Evolutionary conservation across 1,139 yeast species (phyloP).

Genomic region (Blastobotrys capitulatus): DNA sequence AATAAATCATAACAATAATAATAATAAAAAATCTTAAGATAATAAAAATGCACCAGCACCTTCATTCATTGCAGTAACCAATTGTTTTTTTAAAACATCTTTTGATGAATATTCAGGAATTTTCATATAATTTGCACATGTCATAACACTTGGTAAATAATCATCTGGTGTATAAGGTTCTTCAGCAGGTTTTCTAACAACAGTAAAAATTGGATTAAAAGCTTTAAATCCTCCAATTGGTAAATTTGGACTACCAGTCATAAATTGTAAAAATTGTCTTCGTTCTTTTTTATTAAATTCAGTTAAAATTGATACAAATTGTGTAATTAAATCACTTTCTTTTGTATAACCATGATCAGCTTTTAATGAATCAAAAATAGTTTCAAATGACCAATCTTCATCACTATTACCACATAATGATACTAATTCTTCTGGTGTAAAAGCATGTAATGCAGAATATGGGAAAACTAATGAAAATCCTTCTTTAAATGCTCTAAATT

Average conservation of each 20-base stretch:
- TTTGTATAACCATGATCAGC: conserved; percentile 90
- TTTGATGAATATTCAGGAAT: conserved; percentile 72
- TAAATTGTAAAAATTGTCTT: conserved; percentile 73
- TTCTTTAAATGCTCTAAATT: conserved; percentile 61
- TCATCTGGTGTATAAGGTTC: conserved; percentile 55
- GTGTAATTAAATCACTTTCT: conserved; percentile 60
- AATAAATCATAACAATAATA: not conserved
- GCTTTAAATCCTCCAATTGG: conserved; percentile 94
- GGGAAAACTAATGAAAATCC: conserved; percentile 90
- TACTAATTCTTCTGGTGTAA: conserved; percentile 68
- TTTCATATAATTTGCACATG: conserved; percentile 92
- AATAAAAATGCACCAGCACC: conserved; percentile 87
- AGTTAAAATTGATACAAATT: conserved; percentile 55
- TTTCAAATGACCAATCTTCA: conserved; percentile 75
- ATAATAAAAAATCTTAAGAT: conserved; percentile 36
- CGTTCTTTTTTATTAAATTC: conserved; percentile 51
- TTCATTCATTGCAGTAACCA: conserved; percentile 70
- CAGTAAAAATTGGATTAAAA: conserved; percentile 76
- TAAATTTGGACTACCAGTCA: conserved; percentile 89
- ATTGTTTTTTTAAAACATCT: conserved; percentile 51
- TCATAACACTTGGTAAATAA: conserved; percentile 95
- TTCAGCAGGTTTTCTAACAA: conserved; percentile 65
- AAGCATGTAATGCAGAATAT: conserved; percentile 60
- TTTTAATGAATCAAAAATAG: conserved; percentile 54
- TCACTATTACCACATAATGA: conserved; percentile 66